These are phyloP conservation scores for Leccinum disarticulatum DNA, from an alignment of 768 basidiomycete genomes.

Conservation along the genomic window DNA sequence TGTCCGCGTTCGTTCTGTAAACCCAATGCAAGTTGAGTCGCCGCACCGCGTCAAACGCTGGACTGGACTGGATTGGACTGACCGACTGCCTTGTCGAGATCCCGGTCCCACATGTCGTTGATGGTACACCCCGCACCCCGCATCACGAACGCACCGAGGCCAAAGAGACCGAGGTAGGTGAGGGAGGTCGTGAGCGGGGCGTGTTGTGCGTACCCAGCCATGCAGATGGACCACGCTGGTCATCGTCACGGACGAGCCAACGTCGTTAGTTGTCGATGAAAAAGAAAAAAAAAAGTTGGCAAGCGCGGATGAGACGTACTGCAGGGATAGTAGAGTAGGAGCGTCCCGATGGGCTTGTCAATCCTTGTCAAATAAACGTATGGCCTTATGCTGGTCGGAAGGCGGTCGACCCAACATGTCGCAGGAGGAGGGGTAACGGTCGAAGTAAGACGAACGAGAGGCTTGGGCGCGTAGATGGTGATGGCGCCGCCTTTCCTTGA, in stretches of 20 bases:
- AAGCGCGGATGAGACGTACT: constrained; percentile 48
- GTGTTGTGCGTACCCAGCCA: constrained; percentile 84
- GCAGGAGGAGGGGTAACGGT: constrained; percentile 19
- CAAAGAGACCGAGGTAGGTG: constrained; percentile 81
- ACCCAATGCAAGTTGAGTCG: too few species aligned
- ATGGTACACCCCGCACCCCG: constrained; percentile 98
- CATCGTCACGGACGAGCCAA: not conserved
- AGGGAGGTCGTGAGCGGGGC: constrained; percentile 67
- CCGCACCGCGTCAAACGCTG: not conserved
- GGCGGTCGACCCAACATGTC: constrained; percentile 63
- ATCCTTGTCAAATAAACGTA: constrained; percentile 86
- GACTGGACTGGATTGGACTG: constrained; percentile 13
- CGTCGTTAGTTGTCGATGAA: not conserved
- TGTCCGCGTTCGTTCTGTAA: constrained; percentile 76
- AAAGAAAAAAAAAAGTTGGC: not conserved
- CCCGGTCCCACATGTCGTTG: constrained; percentile 97
- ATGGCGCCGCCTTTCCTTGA: not conserved
- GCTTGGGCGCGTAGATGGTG: not conserved
- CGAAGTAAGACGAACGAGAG: constrained; percentile 18
- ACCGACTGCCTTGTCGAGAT: constrained; percentile 93
- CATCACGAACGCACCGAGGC: constrained; percentile 90
- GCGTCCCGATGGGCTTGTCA: constrained; percentile 95
- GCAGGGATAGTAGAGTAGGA: constrained; percentile 92
- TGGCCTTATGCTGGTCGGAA: constrained; percentile 62
- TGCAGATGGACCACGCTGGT: constrained; percentile 95